phyloP scores from a whole-genome alignment of 352 stramenopile species.

The Phytophthora tubulina region DNA sequence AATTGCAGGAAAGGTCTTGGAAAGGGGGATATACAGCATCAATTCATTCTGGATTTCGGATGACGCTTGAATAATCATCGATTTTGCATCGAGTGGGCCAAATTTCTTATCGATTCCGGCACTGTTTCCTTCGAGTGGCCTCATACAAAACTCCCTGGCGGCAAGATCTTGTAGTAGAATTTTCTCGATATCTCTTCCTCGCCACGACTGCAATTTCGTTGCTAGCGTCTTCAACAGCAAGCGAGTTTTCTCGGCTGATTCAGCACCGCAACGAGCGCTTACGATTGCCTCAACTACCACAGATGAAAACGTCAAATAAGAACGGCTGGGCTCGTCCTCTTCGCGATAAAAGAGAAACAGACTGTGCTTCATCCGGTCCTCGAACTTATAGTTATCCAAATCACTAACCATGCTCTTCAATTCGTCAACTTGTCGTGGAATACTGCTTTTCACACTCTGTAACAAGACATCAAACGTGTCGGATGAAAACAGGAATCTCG shows the following conservation, averaged over 20 bases:
- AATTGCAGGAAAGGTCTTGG: too few relatives aligned
- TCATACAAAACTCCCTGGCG: conserved; percentile 17
- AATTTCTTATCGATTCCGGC: neutral
- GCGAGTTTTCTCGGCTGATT: neutral
- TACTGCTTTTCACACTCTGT: neutral
- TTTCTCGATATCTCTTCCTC: conserved; percentile 14
- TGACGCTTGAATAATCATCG: conserved; percentile 31
- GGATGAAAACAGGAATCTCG: conserved; percentile 38
- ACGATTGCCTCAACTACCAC: conserved; percentile 22
- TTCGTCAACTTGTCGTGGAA: conserved; percentile 7
- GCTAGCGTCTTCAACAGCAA: conserved; percentile 15
- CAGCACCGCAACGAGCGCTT: conserved; percentile 3
- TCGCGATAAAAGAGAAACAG: conserved; percentile 13
- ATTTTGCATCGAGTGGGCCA: conserved; percentile 24
- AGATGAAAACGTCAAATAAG: conserved; percentile 19
- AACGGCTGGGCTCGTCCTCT: neutral
- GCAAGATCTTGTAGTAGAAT: conserved; percentile 16
- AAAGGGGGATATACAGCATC: conserved; percentile 34
- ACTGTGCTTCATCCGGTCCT: conserved; percentile 20
- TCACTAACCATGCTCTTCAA: conserved; percentile 12
- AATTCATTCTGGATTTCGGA: conserved; percentile 39
- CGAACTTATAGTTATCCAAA: too few relatives aligned
- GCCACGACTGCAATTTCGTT: conserved; percentile 7
- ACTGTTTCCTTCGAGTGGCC: conserved; percentile 1
- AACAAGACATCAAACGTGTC: conserved; percentile 18